These are phyloP conservation scores for Diphasiastrum complanatum DNA, from an alignment of 83 land plant genomes.

Conservation along the genomic window DNA sequence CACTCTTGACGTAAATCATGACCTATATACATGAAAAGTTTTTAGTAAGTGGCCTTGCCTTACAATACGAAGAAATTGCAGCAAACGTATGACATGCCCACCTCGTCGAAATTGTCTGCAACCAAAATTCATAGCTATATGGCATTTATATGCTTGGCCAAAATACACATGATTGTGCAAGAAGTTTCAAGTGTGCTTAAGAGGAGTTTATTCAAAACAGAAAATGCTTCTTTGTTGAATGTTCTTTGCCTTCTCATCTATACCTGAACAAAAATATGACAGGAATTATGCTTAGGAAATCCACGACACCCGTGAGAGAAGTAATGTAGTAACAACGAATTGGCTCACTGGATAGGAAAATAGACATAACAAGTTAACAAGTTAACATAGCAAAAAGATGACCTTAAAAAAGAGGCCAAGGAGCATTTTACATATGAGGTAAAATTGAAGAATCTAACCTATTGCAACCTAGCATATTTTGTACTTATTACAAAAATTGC, in stretches of 20 bases:
- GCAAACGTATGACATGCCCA: conserved; percentile 8
- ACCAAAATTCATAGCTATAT: background rate
- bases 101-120: conserved; percentile 4
- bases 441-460: too few relatives aligned
- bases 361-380: too few relatives aligned
- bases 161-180: background rate
- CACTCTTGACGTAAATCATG: background rate
- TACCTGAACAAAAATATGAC: conserved; percentile 26
- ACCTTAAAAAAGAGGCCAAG: too few relatives aligned
- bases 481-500: too few relatives aligned
- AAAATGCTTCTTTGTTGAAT: background rate
- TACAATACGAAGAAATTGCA: conserved; percentile 27
- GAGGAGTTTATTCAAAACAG: background rate
- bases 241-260: background rate
- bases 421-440: too few relatives aligned
- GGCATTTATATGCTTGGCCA: background rate
- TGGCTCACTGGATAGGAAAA: conserved; percentile 31
- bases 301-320: conserved; percentile 24
- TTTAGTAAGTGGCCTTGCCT: conserved; percentile 6
- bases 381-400: too few relatives aligned
- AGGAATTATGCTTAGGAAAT: conserved; percentile 22
- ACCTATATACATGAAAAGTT: background rate
- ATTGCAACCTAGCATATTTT: too few relatives aligned
- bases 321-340: conserved; percentile 24
- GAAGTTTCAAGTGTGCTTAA: background rate